Evolutionary conservation across 331 rosid species (phyloP).

Genomic region (Cydonia oblonga): DNA sequence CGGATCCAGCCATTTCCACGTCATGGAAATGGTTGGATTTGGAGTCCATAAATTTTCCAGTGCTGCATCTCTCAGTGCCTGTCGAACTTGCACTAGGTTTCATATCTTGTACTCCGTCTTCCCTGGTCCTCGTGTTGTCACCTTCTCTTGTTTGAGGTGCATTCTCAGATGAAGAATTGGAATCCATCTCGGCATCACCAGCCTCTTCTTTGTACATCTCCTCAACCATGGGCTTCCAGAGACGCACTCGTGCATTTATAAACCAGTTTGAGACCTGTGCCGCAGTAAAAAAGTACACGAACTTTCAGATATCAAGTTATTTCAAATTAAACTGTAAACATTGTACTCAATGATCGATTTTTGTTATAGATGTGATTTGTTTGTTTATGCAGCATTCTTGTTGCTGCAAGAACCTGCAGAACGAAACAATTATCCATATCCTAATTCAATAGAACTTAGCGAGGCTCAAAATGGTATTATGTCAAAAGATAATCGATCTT

Average conservation of each 20-base stretch:
- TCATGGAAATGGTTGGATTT: conserved; percentile 31
- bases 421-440: too few species aligned
- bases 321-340: neutral
- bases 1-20: conserved; percentile 31
- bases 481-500: too few species aligned
- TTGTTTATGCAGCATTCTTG: neutral
- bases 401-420: neutral
- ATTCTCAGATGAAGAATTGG: conserved; percentile 63
- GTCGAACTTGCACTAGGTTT: conserved; percentile 41
- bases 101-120: conserved; percentile 40
- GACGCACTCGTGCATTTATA: conserved; percentile 79
- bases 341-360: neutral
- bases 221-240: conserved; percentile 91
- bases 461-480: neutral
- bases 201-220: conserved; percentile 79
- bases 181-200: conserved; percentile 50
- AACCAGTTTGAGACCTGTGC: conserved; percentile 82
- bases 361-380: neutral
- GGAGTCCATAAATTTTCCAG: conserved; percentile 37
- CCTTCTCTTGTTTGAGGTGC: conserved; percentile 38
- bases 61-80: conserved; percentile 33
- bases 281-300: neutral
- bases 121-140: conserved; percentile 30
- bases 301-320: neutral
- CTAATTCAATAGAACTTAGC: too few species aligned